Evolutionary conservation across 495 filamentous ascomycete species (phyloP), one percentile per base, ranked within the genome.

Genomic region (Aspergillus steynii): DNA sequence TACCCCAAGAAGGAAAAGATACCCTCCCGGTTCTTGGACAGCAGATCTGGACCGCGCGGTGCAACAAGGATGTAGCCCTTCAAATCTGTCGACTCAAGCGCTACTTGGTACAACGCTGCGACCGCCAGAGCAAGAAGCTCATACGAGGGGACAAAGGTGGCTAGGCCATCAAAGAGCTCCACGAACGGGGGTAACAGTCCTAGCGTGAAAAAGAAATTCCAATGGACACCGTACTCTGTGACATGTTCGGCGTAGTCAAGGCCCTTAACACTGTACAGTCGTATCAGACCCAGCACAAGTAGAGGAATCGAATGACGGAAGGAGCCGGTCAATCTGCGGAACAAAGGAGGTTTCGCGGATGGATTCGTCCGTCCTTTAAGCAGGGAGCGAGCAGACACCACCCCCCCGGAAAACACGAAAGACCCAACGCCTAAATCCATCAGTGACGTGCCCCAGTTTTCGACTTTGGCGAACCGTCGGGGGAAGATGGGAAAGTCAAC

Each of bases 131-230:
- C 83, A 10, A 97, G 80, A 8, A 83, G 74, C 31, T 90, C 87
- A 61, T 90, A 93, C 1, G 89, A 93, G 1, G 87, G 90, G 31
- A 92, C 77, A 61, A 83, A 53, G 3, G 70, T 67, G 37, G 75
- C 76, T 51, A 80, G 56, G 0, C 88, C 85, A 61, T 93, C 89
- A 56, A 95, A 91, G 0, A 96, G 70, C n/a, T 94, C 93, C 55
- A 96, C 86, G 65, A 95, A 95, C 3, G 93, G 93, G 2, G 93
- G 92, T 34, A 99, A 75, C 29, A 97, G 85, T 4, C 87, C 94
- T 10, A 99, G 78, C 0, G 95, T 99, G 74, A 99, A 98, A 79
- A 99, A 99, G 74, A 99, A 99, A 73, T 99, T 99, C 95, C 95
- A 99, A 72, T 99, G 95, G 10, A 98, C 91, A 32, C 95, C 95